Evolutionary conservation across 768 basidiomycete genomes (phyloP), one percentile per base, ranked within the genome.

Genomic region (Lentinula guzmanii): DNA sequence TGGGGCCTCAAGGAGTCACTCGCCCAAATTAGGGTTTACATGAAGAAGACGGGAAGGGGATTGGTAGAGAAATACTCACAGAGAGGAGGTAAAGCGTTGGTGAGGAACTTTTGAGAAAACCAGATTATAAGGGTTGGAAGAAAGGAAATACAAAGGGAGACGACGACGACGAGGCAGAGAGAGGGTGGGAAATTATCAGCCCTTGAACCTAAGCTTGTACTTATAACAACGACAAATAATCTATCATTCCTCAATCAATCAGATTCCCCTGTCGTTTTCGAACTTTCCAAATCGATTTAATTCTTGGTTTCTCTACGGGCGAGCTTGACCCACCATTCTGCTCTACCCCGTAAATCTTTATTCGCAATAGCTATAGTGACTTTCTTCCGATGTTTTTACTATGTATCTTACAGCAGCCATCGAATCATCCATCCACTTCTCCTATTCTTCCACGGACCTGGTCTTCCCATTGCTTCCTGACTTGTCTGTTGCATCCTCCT

Each of bases 181-280:
- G 46, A 48, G 65, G 66, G 67, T 62, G 66, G 74, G 76, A 76
- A 77, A 77, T 72, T 71, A 73, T 74, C 74, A 74, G 72, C 75
- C 74, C 75, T 28, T 33, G 35, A 34, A 16, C 37, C 24, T 3
- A 4, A 52, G 34, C 51, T 35, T 53, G 52, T 53, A n/a, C 31
- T 21, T 39, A 18, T 33, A 33, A 39, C n/a, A n/a, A 2, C 7
- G 31, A 33, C 33, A 34, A 21, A 33, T 16, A 33, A 39, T 50
- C 48, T 7, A 10, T 50, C n/a, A 18, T 8, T 39, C 1, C 7
- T 8, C 13, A 8, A 39, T 39, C 37, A 39, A 39, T 39, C 37
- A 39, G 37, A 8, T 39, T 39, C 5, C 37, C 3, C 9, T 8
- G 7, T 6, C 1, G 37, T 39, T 13, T 39, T 39, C 37, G 37